Evolutionary conservation across 163 green algal genomes (phyloP), one percentile per base, ranked within the genome.

Genomic region (Scenedesmus sp.): DNA sequence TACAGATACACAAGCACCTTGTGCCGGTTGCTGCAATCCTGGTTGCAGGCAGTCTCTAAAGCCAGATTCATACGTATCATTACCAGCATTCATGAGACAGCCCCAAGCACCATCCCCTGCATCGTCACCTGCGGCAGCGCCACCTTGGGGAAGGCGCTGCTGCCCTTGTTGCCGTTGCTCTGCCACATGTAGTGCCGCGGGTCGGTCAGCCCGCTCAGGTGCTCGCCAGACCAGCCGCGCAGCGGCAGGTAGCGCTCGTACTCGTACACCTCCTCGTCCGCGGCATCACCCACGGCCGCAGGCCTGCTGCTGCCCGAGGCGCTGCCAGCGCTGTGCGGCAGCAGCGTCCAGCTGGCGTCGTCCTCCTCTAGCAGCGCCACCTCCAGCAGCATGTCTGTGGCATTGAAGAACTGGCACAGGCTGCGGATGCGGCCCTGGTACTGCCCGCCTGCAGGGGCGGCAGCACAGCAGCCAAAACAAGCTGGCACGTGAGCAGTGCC

Each of bases 181-280:
- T 91, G 16, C 66, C 91, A 87, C 91, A 93, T 96, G 93, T 94
- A 97, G 77, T 94, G 94, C 16, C 83, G 70, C 1, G 94, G 95
- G 90, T 98, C 96, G 1, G 84, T 94, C 16, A 90, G 81, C 73
- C 67, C 46, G 18, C 93, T 90, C 79, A 97, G 94, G 92, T 96
- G 94, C 55, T 60, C 46, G 10, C 89, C 6, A 4, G 73, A 93
- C 95, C 95, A 97, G 60, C 96, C 96, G 23, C 88, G 87, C 16
- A 97, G 84, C 4, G 94, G 94, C 56, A 96, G 74, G 90, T 93
- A 97, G 7, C 97, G 94, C 94, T 98, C 94, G 76, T 97, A 96
- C 94, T 98, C 97, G 92, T 98, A 97, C 55, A 98, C 93, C 89
- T 97, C 95, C 84, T 97, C 96, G 83, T 97, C 95, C 23, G 94